phyloP scores from a whole-genome alignment of 2,329 filamentous ascomycete species.

The Esteya vermicola region DNA sequence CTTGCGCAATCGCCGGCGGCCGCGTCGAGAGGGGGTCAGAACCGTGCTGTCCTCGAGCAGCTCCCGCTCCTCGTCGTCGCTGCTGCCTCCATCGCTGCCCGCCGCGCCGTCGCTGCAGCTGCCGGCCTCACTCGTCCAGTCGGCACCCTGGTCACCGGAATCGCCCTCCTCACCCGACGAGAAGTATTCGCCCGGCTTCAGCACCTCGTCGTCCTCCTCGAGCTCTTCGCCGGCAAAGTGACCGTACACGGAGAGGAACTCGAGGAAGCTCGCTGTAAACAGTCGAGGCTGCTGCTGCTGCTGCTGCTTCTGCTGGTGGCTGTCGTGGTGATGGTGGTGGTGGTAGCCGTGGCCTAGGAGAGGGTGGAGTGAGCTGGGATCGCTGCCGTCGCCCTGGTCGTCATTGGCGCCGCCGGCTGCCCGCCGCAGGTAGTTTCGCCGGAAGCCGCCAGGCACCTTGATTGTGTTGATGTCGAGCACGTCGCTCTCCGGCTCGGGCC shows the following conservation, averaged over 20 bases:
- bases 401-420: constrained; percentile 47
- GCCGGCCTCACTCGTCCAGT: constrained; percentile 12
- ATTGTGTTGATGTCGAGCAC: constrained; percentile 79
- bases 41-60: constrained; percentile 82
- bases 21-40: constrained; percentile 59
- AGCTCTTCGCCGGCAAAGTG: constrained; percentile 96
- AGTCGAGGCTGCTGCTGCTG: constrained; percentile 47
- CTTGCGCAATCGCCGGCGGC: constrained; percentile 66
- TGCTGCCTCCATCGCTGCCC: constrained; percentile 22
- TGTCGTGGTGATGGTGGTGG: neutral
- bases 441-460: constrained; percentile 84
- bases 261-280: constrained; percentile 85
- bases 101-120: neutral
- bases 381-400: constrained; percentile 17
- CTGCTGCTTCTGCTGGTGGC: constrained; percentile 12
- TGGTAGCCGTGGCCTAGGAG: constrained; percentile 15
- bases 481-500: constrained; percentile 67
- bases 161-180: constrained; percentile 51
- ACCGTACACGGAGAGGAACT: constrained; percentile 88
- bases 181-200: constrained; percentile 84
- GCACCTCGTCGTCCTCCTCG: constrained; percentile 86
- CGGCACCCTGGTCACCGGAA: constrained; percentile 28
- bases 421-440: constrained; percentile 75
- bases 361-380: constrained; percentile 19
- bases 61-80: constrained; percentile 54